phyloP scores from a whole-genome alignment of 805 yeast species.

The Ogataea chonburiensis region DNA sequence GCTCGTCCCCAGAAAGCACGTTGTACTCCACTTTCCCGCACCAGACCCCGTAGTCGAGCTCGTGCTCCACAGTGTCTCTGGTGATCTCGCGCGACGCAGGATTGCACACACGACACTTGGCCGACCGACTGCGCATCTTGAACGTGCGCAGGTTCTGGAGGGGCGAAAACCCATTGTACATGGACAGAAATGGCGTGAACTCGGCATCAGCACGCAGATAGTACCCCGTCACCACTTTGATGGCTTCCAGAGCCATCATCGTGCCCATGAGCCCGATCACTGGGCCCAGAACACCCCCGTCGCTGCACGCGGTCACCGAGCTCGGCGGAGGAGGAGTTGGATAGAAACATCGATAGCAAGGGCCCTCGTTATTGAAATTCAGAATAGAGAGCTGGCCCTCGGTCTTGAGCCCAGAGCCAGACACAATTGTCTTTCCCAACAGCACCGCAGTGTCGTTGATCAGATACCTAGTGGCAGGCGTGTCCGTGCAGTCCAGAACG shows the following conservation, averaged over 20 bases:
- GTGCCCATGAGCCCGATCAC: constrained; percentile 92
- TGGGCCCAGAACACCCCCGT: constrained; percentile 93
- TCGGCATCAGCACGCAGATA: constrained; percentile 48
- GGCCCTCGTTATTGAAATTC: constrained; percentile 66
- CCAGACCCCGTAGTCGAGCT: constrained; percentile 66
- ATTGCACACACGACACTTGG: constrained; percentile 58
- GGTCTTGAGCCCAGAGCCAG: constrained; percentile 88
- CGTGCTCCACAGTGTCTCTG: constrained; percentile 42
- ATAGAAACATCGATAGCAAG: constrained; percentile 92
- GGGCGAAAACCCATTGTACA: constrained; percentile 62
- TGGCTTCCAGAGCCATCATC: constrained; percentile 83
- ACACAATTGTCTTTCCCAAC: constrained; percentile 67
- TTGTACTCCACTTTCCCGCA: constrained; percentile 63
- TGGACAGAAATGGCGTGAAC: constrained; percentile 66
- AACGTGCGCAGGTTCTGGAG: constrained; percentile 66
- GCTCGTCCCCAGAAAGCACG: constrained; percentile 42
- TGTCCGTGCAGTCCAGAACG: constrained; percentile 91
- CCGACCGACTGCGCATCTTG: constrained; percentile 71
- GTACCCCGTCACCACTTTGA: constrained; percentile 64
- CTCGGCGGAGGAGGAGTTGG: constrained; percentile 89
- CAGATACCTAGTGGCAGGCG: constrained; percentile 83
- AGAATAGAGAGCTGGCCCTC: constrained; percentile 88
- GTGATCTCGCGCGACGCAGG: constrained; percentile 54
- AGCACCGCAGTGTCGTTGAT: constrained; percentile 81
- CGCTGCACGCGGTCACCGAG: constrained; percentile 80